Evolutionary conservation across 768 basidiomycete species (phyloP), one percentile per base, ranked within the genome.

Genomic region (Agrocybe chaxingu): DNA sequence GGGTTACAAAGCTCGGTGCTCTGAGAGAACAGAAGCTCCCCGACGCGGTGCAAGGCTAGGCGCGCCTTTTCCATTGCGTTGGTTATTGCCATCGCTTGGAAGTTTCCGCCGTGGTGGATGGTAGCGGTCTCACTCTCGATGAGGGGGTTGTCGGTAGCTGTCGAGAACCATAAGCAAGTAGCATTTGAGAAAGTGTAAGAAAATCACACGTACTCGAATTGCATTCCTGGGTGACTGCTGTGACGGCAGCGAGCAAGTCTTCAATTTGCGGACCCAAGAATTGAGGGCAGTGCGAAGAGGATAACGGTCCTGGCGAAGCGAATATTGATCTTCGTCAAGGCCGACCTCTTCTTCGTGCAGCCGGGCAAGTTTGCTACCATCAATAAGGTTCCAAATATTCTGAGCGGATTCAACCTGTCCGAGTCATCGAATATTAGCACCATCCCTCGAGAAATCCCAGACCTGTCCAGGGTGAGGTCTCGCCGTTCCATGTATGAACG

Each of bases 251-350:
- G 9, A 51, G 30, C 37, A 51, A 29, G 9, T 40, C 43, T 39
- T 51, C 50, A 9, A 51, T 30, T 24, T 51, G 50, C 6, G 50
- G 50, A 9, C 50, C 50, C 11, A 51, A 39, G 40, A 40, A 51
- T 40, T 51, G 50, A 40, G 50, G 50, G 10, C 44, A 16, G 16
- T 16, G 16, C 16, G 16, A 16, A 16, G 16, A 16, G 16, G 16
- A 16, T 16, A 16, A 16, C 16, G 16, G 16, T 16, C 44, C 2
- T 31, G 38, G n/a, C 50, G 50, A 24, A 51, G 44, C 18, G 33
- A 40, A 38, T 51, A 51, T 7, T 45, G 24, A 35, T 51, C 50
- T 24, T 51, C 44, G 9, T 51, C 50, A 2, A 45, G 43, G 37
- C 41, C 50, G 11, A 31, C 44, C 16, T 51, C 50, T 32, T 51